Conservation (phyloP, 2,329 filamentous ascomycete genomes). For the Metarhizium humberi region DNA sequence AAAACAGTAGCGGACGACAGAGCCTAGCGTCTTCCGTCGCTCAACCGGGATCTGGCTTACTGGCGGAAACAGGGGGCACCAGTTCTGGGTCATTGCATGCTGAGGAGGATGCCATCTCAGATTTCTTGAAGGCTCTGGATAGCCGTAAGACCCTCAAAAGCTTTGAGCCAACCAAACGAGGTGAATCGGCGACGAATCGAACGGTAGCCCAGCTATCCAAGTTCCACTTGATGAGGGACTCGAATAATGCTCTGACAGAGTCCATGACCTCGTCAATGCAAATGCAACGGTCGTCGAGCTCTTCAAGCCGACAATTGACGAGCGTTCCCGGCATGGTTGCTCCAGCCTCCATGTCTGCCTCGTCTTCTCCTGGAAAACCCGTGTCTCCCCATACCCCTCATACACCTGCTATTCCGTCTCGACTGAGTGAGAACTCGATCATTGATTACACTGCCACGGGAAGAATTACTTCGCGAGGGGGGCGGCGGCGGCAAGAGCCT, state of each 20-base stretch:
- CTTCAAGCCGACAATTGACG: slow-evolving; percentile 52
- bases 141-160: slow-evolving; percentile 77
- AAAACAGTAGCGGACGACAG: slow-evolving; percentile 70
- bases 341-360: slow-evolving; percentile 70
- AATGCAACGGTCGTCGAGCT: slow-evolving; percentile 72
- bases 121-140: slow-evolving; percentile 84
- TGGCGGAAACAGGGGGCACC: slow-evolving; percentile 60
- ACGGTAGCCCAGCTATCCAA: slow-evolving; percentile 73
- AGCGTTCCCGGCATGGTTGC: slow-evolving; percentile 58
- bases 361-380: slow-evolving; percentile 83
- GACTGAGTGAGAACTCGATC: slow-evolving; percentile 86
- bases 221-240: slow-evolving; percentile 83
- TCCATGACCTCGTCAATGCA: slow-evolving; percentile 87
- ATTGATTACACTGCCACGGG: slow-evolving; percentile 24
- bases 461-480: slow-evolving; percentile 19
- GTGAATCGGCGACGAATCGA: slow-evolving; percentile 62
- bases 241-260: slow-evolving; percentile 80
- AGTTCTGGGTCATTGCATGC: slow-evolving; percentile 58
- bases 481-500: slow-evolving; percentile 15
- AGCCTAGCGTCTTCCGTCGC: slow-evolving; percentile 61
- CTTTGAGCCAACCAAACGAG: slow-evolving; percentile 59
- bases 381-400: slow-evolving; percentile 86
- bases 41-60: slow-evolving; percentile 69
- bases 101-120: slow-evolving; percentile 88
- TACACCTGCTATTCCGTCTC: slow-evolving; percentile 84